Evolutionary conservation across 306 rosid genomes (phyloP).

Genomic region (Hylodesmum podocarpum): DNA sequence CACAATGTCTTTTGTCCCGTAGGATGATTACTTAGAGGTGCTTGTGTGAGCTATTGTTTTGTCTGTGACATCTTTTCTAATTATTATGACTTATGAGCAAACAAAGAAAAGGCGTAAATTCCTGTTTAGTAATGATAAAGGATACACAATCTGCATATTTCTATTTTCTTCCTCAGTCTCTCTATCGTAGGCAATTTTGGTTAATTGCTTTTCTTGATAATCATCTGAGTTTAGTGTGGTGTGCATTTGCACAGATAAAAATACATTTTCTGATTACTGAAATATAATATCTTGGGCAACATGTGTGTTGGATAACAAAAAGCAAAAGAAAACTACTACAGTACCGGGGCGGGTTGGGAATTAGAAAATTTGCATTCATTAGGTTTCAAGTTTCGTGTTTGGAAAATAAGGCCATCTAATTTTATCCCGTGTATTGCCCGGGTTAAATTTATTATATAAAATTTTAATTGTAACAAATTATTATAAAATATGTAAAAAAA

Average conservation of each 20-base stretch:
- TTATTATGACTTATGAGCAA: neutral
- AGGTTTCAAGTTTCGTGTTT: neutral
- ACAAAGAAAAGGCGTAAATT: neutral
- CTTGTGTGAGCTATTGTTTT: neutral
- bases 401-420: slow-evolving; percentile 2
- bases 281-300: neutral
- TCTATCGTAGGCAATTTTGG: neutral
- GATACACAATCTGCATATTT: neutral
- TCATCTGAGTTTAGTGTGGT: neutral
- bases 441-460: too few species aligned
- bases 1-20: neutral
- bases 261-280: neutral
- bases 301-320: too few species aligned
- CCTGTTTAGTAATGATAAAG: neutral
- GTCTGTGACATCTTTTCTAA: neutral
- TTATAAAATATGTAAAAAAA: too few species aligned
- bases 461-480: too few species aligned
- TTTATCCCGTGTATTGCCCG: too few species aligned
- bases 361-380: neutral
- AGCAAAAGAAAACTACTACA: neutral
- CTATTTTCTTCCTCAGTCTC: neutral
- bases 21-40: slow-evolving; percentile 1
- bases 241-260: neutral
- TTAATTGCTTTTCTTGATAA: neutral
- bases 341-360: neutral